Evolutionary conservation across 805 yeast species (phyloP), one percentile per base, ranked within the genome.

Genomic region (Kregervanrija pseudodelftensis): DNA sequence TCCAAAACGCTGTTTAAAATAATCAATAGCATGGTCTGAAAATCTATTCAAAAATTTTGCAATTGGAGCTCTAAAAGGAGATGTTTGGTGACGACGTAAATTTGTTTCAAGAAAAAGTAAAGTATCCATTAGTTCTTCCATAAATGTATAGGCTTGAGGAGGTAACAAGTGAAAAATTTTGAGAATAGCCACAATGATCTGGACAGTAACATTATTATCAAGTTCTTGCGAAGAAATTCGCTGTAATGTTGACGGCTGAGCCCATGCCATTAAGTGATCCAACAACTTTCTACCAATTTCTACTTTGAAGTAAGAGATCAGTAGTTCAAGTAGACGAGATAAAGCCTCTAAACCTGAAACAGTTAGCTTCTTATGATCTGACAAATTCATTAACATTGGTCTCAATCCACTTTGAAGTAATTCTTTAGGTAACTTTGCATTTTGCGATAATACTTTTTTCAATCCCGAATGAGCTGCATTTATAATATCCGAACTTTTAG

Each of bases 181-280:
- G 55, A 93, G 71, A 45, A 93, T 87, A 0, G 96, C 95, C 52
- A 84, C 85, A 38, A 93, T 88, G 35, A 91, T 85, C 56, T 85
- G 84, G 11, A 95, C 85, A 0, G 89, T 85, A 33, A 80, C 82
- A 52, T 90, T 90, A 51, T 79, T 82, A 31, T 78, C 83, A 45
- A 95, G 73, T 47, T 85, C 95, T 52, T 82, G 87, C 5, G 82
- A 81, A 1, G 96, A 82, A 37, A 86, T 76, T 50, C 80, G 78
- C 45, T 88, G 80, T 35, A 95, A 63, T 1, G 85, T 77, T 30
- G 77, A 76, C 3, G 93, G 87, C 55, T 86, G 90, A 0, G 97
- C 95, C 95, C 96, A 90, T 0, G 97, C 96, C 76, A 82, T 84
- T 51, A 93, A 70, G 64, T 93, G 99, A 58, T 93, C 98, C 31